Conservation (phyloP, 352 stramenopile species). For the Stephanocyclus meneghinianus region DNA sequence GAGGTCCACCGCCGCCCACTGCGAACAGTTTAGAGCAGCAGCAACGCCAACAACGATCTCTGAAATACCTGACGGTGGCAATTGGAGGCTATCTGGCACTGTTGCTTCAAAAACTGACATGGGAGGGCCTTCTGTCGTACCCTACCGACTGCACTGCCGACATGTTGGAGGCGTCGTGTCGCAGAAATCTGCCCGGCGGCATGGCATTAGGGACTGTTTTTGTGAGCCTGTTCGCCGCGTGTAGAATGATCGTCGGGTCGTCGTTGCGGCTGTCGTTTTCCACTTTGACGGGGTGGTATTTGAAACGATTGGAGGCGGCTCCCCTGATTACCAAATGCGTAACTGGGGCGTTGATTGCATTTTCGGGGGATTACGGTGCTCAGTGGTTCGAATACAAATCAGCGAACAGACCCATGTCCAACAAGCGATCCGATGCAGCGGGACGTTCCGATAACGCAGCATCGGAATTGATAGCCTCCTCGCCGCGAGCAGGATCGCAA, state of each 20-base stretch:
- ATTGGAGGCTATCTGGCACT: neutral
- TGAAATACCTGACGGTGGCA: neutral
- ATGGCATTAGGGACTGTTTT: neutral
- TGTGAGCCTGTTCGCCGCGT: neutral
- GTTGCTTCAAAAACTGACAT: conserved; percentile 6
- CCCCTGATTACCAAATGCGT: conserved; percentile 42
- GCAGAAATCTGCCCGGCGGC: neutral
- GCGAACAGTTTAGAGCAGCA: neutral
- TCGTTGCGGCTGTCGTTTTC: neutral
- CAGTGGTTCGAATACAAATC: conserved; percentile 36
- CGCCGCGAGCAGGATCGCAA: neutral
- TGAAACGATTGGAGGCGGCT: conserved; percentile 17
- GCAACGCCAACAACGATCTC: neutral
- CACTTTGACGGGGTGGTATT: conserved; percentile 24
- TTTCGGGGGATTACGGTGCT: conserved; percentile 29
- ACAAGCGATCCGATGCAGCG: neutral
- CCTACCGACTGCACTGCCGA: neutral
- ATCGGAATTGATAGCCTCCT: conserved; percentile 1
- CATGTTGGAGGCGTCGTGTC: neutral
- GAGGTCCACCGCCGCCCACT: neutral
- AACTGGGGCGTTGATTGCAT: conserved; percentile 30
- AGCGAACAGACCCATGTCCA: neutral
- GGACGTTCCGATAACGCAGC: no score
- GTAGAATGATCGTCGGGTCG: neutral
- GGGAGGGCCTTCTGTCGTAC: neutral